Conservation (phyloP, 2,329 filamentous ascomycete genomes). For the Claviceps digitariae region DNA sequence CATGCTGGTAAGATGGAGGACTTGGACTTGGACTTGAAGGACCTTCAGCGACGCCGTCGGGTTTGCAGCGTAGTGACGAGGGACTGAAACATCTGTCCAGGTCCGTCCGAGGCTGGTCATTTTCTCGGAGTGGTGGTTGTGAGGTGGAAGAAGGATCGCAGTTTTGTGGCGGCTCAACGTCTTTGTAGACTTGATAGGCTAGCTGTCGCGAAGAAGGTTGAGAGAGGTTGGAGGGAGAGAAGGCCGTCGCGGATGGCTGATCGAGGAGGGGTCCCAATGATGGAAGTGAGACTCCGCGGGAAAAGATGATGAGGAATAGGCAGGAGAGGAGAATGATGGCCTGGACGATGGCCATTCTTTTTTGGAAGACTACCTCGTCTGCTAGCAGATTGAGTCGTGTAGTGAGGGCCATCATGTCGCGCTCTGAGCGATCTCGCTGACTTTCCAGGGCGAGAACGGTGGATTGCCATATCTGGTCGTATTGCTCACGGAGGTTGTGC, state of each 20-base stretch:
- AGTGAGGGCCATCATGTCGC: conserved; percentile 72
- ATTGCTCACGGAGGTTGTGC: conserved; percentile 64
- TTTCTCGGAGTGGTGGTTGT: neutral
- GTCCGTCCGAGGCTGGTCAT: neutral
- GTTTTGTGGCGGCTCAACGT: neutral
- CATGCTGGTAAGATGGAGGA: conserved; percentile 7
- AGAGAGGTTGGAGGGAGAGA: conserved; percentile 10
- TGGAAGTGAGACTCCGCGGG: conserved; percentile 31
- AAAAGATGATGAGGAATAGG: conserved; percentile 77
- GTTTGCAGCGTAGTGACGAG: neutral
- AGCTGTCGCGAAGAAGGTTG: conserved; percentile 7
- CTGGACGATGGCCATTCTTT: conserved; percentile 88
- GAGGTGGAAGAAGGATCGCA: neutral
- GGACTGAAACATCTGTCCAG: neutral
- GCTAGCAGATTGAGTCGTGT: conserved; percentile 73
- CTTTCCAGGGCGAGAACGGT: conserved; percentile 84
- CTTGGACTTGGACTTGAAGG: conserved; percentile 7
- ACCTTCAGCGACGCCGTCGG: neutral
- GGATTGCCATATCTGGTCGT: conserved; percentile 93
- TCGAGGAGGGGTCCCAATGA: conserved; percentile 19
- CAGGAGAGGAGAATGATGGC: conserved; percentile 77
- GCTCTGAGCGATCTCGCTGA: conserved; percentile 71
- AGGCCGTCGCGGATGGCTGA: conserved; percentile 12
- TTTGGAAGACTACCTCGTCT: conserved; percentile 80
- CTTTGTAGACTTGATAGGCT: neutral